Base-by-base conservation (phyloP, 441 rosid species). In the Arabidopsis hybrid region DNA sequence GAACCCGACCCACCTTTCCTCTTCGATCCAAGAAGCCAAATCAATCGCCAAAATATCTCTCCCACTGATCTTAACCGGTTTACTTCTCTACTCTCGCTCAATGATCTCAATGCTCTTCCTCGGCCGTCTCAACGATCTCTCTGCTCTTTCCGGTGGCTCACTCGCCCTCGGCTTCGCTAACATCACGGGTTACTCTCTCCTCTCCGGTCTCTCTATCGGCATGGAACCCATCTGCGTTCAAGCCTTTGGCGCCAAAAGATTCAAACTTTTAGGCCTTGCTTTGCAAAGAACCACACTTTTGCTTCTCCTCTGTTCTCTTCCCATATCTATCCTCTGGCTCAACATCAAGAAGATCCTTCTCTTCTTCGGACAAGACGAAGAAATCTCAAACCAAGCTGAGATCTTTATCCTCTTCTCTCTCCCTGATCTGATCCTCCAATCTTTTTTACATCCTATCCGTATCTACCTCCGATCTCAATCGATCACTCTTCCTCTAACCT, bases 191-290 rank as follows among this genome's bases (percentile, higher is more conserved):
- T 94, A 90, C 66, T 90, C 97, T 12, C 77, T 94, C 67, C 91
- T 94, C 42, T 91, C 96, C 1, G 97, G 97, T 59, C 91, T 94
- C 13, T 86, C 98, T 55, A 79, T 80, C 78, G 98, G 98, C 16
- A 94, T 94, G 98, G 98, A 94, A 69, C 92, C 98, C 66, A 92
- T 92, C 53, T 94, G 98, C 14, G 95, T 93, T 11, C 98, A 92
- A 76, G 96, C 97, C 72, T 92, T 89, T 82, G 98, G 97, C 56
- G 98, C 98, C 51, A 87, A 83, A 81, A 87, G 85, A 69, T 87
- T 78, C 71, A 82, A 85, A 71, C 86, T 90, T 68, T 84, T 92
- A 4, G 96, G 95, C 70, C 85, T 88, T 36, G 82, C 95, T 62
- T 63, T 92, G 82, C 96, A 91, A 72, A 81, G 90, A 78, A 85